Evolutionary conservation across 768 basidiomycete genomes (phyloP).

Genomic region (Termitomyces sp.): DNA sequence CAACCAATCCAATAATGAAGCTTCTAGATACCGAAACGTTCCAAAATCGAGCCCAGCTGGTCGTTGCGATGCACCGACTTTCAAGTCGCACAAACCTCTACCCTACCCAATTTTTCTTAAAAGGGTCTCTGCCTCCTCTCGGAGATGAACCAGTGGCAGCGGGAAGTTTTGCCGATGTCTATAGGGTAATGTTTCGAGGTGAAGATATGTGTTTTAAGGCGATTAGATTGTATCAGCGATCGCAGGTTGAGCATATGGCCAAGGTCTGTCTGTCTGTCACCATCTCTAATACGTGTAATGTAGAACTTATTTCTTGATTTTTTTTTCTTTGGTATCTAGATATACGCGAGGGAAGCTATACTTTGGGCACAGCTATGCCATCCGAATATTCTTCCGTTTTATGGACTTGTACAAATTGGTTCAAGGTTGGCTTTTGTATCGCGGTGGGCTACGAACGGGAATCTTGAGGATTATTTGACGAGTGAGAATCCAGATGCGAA

Average conservation of each 20-base stretch:
- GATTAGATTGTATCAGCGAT: not conserved
- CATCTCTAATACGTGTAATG: too few relatives aligned
- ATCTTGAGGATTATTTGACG: not conserved
- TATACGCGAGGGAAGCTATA: not conserved
- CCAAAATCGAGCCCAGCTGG: not conserved
- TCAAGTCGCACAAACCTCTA: not conserved
- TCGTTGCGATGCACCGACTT: not conserved
- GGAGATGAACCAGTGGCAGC: not conserved
- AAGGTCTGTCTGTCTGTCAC: not conserved
- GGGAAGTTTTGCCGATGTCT: not conserved
- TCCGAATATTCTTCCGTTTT: constrained; percentile 1
- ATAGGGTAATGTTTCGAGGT: not conserved
- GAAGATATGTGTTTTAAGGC: not conserved
- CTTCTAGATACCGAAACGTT: not conserved
- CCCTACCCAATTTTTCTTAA: not conserved
- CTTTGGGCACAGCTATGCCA: constrained; percentile 5
- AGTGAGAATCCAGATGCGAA: not conserved
- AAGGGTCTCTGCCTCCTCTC: not conserved
- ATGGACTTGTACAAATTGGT: not conserved
- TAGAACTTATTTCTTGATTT: not conserved
- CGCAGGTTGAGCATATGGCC: not conserved
- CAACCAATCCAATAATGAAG: not conserved
- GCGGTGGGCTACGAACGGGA: not conserved
- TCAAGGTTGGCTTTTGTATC: not conserved
- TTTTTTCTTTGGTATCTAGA: not conserved